Base-by-base conservation (phyloP, 2,329 filamentous ascomycete species). In the Fusarium falciforme region DNA sequence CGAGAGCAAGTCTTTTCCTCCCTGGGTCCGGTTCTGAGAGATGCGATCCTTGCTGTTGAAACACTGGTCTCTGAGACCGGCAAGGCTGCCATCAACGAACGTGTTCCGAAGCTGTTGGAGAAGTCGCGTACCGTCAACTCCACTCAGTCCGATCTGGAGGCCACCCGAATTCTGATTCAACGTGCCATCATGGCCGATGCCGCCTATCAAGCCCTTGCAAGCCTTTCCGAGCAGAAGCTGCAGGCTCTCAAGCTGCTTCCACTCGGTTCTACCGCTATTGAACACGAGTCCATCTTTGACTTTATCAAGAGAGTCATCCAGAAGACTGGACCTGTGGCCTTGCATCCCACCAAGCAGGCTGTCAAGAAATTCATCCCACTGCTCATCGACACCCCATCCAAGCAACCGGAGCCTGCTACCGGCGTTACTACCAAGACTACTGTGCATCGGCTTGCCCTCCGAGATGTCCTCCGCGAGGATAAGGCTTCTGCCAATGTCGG, bases 131-230 rank as follows among this genome's bases (percentile, higher is more conserved):
- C 49, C 11, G 1, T n/a, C 20, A 9, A 17, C 9, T 10, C 61
- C 14, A n/a, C 47, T 7, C 16, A 35, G 5, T 17, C 35, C 4
- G 58, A 72, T 16, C 17, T 64, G 0, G 4, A 74, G 10, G 72
- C 68, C 1, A 61, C 66, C 5, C 64, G 61, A 0, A 25, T 76
- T 16, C 73, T 75, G 5, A 42, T 76, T n/a, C 55, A 70, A 6
- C 73, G 70, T 2, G 66, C 72, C 1, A 54, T 77, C 27, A 67
- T 75, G 57, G 72, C 71, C 6, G 70, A 75, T 49, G 65, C 62
- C 9, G 74, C 72, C 8, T 64, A 67, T 9, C 72, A 76, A 27
- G 64, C 59, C 1, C n/a, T 76, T 16, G 47, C 49, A n/a, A 49
- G 27, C 8, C 52, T 75, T 33, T 33, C 68, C 1, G 16, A 57